phyloP scores from a whole-genome alignment of 1,284 basidiomycete species.

The Mixia osmundae region DNA sequence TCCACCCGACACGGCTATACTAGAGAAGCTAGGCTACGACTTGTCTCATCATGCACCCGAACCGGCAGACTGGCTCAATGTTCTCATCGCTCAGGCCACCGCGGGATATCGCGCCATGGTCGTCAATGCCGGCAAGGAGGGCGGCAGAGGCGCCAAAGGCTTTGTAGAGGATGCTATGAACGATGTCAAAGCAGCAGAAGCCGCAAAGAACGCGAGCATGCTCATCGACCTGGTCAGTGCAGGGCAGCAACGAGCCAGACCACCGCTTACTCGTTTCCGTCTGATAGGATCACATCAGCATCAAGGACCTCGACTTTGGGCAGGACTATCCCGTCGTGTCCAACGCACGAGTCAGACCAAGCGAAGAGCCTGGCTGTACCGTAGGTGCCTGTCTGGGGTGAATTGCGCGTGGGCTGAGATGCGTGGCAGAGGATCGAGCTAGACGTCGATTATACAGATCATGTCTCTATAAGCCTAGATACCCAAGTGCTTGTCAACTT shows the following conservation, averaged over 20 bases:
- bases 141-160: slow-evolving; percentile 12
- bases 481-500: slow-evolving; percentile 34
- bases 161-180: slow-evolving; percentile 16
- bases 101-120: slow-evolving; percentile 18
- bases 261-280: not conserved
- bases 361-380: slow-evolving; percentile 28
- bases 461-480: slow-evolving; percentile 28
- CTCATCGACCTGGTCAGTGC: slow-evolving; percentile 14
- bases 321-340: slow-evolving; percentile 28
- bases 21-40: slow-evolving; percentile 29
- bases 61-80: slow-evolving; percentile 32
- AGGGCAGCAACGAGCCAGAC: slow-evolving; percentile 20
- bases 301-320: slow-evolving; percentile 31
- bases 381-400: slow-evolving; percentile 17
- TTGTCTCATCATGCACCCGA: slow-evolving; percentile 29
- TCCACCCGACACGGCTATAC: slow-evolving; percentile 22
- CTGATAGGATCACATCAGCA: slow-evolving; percentile 22
- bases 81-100: slow-evolving; percentile 30
- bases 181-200: slow-evolving; percentile 3
- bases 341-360: slow-evolving; percentile 30
- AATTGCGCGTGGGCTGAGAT: not conserved
- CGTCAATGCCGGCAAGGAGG: slow-evolving; percentile 1
- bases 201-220: slow-evolving; percentile 8
- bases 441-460: slow-evolving; percentile 32
- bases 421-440: slow-evolving; percentile 26